A percentile compares a stretch with the other conserved stretches of the same genome.
Evolutionary conservation across 306 rosid genomes (phyloP).

Genomic region (Vigna hirtella): DNA sequence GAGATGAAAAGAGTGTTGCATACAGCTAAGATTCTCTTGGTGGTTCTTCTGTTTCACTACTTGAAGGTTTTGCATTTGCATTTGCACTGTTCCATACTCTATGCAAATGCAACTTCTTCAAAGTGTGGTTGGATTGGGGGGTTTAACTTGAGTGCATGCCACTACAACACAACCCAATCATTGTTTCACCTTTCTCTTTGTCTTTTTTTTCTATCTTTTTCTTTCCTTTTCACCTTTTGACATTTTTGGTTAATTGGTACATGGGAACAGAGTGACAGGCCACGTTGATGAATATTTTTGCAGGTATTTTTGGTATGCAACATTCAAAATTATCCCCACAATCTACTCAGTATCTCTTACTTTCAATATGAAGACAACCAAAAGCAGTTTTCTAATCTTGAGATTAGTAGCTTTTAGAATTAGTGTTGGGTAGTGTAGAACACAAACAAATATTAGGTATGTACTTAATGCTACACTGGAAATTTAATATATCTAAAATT

Average conservation of each 20-base stretch:
- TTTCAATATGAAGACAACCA: constrained; percentile 8
- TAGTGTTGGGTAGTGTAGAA: background rate
- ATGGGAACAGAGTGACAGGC: background rate
- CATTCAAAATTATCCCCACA: background rate
- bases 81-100: background rate
- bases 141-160: background rate
- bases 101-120: background rate
- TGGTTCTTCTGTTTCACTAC: background rate
- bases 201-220: background rate
- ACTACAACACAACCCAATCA: constrained; percentile 33
- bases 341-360: background rate
- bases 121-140: background rate
- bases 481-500: no score
- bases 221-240: constrained; percentile 6
- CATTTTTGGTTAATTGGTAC: constrained; percentile 7
- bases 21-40: constrained; percentile 89
- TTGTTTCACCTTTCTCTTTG: constrained; percentile 34
- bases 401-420: background rate
- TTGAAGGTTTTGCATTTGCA: background rate
- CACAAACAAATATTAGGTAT: background rate
- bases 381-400: background rate
- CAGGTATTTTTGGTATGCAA: constrained; percentile 1
- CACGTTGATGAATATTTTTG: background rate
- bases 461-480: background rate
- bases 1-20: constrained; percentile 42